phyloP scores from a whole-genome alignment of 768 basidiomycete genomes.

The Trametopsis cervina region DNA sequence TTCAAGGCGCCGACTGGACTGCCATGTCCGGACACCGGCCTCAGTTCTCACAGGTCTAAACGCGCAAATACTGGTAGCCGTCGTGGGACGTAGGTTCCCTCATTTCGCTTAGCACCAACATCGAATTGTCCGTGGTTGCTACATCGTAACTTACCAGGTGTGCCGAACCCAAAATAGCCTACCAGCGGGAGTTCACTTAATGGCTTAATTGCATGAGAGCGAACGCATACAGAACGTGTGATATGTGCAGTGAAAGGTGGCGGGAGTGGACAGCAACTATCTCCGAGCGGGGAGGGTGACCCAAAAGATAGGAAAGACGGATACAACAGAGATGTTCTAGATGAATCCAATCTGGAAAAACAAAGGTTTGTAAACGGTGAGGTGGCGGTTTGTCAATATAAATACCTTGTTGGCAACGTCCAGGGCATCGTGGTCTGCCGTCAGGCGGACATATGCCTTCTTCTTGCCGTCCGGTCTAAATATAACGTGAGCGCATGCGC shows the following conservation, averaged over 20 bases:
- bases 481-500: too few relatives aligned
- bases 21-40: too few relatives aligned
- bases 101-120: too few relatives aligned
- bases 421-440: constrained; percentile 92
- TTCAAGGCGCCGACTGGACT: too few relatives aligned
- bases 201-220: constrained; percentile 5
- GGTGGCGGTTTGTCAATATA: not conserved
- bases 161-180: constrained; percentile 1
- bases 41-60: too few relatives aligned
- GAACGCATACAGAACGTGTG: constrained; percentile 4
- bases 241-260: constrained; percentile 7
- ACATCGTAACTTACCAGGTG: not conserved
- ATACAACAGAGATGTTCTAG: constrained; percentile 44
- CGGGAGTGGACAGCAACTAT: constrained; percentile 2
- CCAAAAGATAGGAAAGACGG: not conserved
- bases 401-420: constrained; percentile 95
- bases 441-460: constrained; percentile 97
- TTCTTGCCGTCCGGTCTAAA: constrained; percentile 94
- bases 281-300: not conserved
- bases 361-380: not conserved
- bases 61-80: too few relatives aligned
- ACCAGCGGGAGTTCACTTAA: constrained; percentile 4
- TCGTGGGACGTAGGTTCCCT: too few relatives aligned
- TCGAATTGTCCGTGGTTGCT: too few relatives aligned
- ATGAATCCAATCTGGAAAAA: constrained; percentile 82